These are phyloP conservation scores for Gamarada debralockiae DNA, from an alignment of 495 filamentous ascomycete species.

Conservation along the genomic window DNA sequence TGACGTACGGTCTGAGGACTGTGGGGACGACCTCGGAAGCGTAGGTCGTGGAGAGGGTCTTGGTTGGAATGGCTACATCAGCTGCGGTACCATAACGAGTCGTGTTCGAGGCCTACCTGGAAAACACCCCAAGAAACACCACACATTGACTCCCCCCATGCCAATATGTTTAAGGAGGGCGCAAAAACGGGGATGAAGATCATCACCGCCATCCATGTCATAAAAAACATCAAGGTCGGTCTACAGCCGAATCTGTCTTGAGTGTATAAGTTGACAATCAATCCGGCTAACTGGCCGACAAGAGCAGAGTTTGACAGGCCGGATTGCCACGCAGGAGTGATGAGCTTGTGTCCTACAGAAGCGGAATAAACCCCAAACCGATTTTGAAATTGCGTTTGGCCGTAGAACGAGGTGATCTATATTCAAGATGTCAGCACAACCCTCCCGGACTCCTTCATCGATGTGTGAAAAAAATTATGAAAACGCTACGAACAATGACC, in stretches of 20 bases:
- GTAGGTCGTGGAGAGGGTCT: conserved; percentile 48
- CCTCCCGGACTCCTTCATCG: neutral
- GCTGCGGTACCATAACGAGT: neutral
- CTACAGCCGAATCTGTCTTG: conserved; percentile 40
- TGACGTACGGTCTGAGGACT: conserved; percentile 6
- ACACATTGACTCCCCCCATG: conserved; percentile 62
- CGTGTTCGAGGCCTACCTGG: conserved; percentile 13
- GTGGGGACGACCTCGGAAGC: conserved; percentile 20
- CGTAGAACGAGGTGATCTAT: conserved; percentile 33
- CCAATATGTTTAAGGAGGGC: conserved; percentile 51
- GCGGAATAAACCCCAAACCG: conserved; percentile 39
- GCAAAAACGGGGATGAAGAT: conserved; percentile 60
- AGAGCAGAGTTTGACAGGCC: conserved; percentile 6
- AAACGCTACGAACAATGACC: conserved; percentile 17
- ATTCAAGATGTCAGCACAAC: neutral
- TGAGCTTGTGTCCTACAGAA: conserved; percentile 23
- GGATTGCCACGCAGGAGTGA: conserved; percentile 11
- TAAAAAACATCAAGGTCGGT: conserved; percentile 31
- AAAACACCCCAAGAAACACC: conserved; percentile 71
- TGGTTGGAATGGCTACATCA: too few relatives aligned
- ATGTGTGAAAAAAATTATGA: conserved; percentile 13
- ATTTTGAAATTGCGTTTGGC: conserved; percentile 32
- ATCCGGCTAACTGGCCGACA: conserved; percentile 30
- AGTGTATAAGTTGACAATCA: conserved; percentile 41
- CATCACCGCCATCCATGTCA: conserved; percentile 36